Evolutionary conservation across 352 stramenopile genomes (phyloP).

Genomic region (Phytophthora aleatoria): DNA sequence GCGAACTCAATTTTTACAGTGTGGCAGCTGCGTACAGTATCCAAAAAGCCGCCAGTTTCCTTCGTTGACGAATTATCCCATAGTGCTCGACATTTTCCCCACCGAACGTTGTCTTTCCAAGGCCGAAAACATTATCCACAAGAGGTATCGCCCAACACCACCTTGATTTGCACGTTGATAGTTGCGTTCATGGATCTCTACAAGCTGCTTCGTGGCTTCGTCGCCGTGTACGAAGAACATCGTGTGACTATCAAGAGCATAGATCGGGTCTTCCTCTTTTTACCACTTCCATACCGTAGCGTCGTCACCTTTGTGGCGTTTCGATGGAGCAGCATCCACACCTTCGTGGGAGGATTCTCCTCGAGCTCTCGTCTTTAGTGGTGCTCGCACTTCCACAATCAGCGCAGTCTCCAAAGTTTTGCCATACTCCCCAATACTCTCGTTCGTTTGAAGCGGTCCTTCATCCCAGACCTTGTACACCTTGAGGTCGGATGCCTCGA

Average conservation of each 20-base stretch:
- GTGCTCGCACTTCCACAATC: background rate
- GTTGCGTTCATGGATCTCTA: background rate
- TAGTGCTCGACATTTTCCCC: slow-evolving; percentile 5
- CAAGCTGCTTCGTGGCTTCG: background rate
- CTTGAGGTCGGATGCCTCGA: too few relatives aligned
- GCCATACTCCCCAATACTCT: background rate
- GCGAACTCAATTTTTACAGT: background rate
- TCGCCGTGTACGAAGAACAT: background rate
- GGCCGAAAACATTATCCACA: slow-evolving; percentile 16
- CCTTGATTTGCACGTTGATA: background rate
- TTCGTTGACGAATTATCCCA: background rate
- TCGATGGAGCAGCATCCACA: background rate
- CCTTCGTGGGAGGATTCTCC: too few relatives aligned
- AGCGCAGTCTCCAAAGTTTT: background rate
- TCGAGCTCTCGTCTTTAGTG: background rate
- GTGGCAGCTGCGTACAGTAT: background rate
- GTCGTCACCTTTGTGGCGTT: background rate
- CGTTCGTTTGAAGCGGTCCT: background rate
- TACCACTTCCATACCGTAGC: background rate
- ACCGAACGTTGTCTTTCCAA: slow-evolving; percentile 23
- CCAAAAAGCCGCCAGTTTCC: background rate
- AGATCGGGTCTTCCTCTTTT: background rate
- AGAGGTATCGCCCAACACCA: slow-evolving; percentile 9
- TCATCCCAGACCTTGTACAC: too few relatives aligned
- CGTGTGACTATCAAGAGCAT: background rate